Conservation (phyloP, 2,329 filamentous ascomycete genomes). For the Elsinoe australis region DNA sequence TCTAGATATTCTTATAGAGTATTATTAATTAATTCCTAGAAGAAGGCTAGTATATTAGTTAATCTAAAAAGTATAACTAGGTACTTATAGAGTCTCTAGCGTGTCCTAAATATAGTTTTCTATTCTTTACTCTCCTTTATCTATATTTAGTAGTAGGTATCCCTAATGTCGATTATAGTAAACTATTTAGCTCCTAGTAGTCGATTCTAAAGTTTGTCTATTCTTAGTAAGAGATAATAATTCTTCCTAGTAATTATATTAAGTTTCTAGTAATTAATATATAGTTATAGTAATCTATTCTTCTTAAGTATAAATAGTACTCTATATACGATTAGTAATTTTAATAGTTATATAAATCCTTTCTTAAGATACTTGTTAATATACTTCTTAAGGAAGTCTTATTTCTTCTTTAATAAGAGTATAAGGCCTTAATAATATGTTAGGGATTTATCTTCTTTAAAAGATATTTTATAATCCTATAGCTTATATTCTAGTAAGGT, state of each 20-base stretch:
- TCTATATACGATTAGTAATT: neutral
- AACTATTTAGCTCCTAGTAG: slow-evolving; percentile 21
- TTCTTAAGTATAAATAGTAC: slow-evolving; percentile 22
- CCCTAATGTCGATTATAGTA: slow-evolving; percentile 24
- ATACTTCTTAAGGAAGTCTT: slow-evolving; percentile 6
- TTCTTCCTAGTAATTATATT: slow-evolving; percentile 31
- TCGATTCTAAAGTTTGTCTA: slow-evolving; percentile 24
- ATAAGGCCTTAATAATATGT: slow-evolving; percentile 9
- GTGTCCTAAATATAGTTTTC: slow-evolving; percentile 22
- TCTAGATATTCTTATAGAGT: slow-evolving; percentile 19
- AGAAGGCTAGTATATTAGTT: slow-evolving; percentile 22
- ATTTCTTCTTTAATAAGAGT: neutral
- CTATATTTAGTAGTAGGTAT: slow-evolving; percentile 24
- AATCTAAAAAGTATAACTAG: slow-evolving; percentile 26
- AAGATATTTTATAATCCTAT: slow-evolving; percentile 1
- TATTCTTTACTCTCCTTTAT: slow-evolving; percentile 25
- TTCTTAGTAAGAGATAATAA: slow-evolving; percentile 25
- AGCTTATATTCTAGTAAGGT: neutral
- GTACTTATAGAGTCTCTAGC: slow-evolving; percentile 25
- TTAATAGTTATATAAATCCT: slow-evolving; percentile 1
- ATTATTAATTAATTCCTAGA: slow-evolving; percentile 28
- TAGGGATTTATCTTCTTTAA: slow-evolving; percentile 5
- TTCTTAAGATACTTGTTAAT: neutral
- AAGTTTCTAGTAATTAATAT: slow-evolving; percentile 28
- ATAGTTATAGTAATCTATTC: slow-evolving; percentile 23